Evolutionary conservation across 2,329 filamentous ascomycete species (phyloP).

Genomic region (Westerdykella sp.): DNA sequence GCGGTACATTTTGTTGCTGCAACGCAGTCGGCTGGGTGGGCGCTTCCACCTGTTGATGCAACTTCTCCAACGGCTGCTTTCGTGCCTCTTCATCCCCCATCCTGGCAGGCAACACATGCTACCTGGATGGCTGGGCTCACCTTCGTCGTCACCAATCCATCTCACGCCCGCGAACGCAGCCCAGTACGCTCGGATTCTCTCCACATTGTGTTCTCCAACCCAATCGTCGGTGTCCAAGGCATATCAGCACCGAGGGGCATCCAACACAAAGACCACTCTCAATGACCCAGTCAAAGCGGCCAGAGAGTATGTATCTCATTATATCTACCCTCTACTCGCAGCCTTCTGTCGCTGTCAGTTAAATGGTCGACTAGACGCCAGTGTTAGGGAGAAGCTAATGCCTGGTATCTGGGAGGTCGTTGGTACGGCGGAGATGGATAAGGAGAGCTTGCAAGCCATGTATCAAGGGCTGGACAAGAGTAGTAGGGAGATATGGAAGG

Average conservation of each 20-base stretch:
- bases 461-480: slow-evolving; percentile 31
- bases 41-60: slow-evolving; percentile 55
- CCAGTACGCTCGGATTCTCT: slow-evolving; percentile 50
- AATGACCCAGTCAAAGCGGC: slow-evolving; percentile 56
- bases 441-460: slow-evolving; percentile 31
- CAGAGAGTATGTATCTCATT: slow-evolving; percentile 51
- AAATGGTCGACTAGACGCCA: slow-evolving; percentile 42
- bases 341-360: slow-evolving; percentile 52
- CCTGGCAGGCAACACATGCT: slow-evolving; percentile 20
- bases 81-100: slow-evolving; percentile 50
- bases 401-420: slow-evolving; percentile 45
- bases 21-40: slow-evolving; percentile 53
- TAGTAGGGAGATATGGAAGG: slow-evolving; percentile 33
- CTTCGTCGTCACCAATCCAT: slow-evolving; percentile 6
- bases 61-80: slow-evolving; percentile 50
- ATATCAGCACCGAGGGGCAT: slow-evolving; percentile 24
- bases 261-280: slow-evolving; percentile 35
- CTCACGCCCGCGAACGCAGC: slow-evolving; percentile 42
- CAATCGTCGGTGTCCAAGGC: slow-evolving; percentile 48
- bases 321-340: slow-evolving; percentile 53
- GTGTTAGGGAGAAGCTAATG: slow-evolving; percentile 53
- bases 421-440: slow-evolving; percentile 25
- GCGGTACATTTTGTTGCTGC: slow-evolving; percentile 49
- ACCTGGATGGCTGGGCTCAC: slow-evolving; percentile 28
- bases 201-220: slow-evolving; percentile 57